These are phyloP conservation scores for Fraxinus albicans DNA, from an alignment of 305 asterid species.

Conservation along the genomic window DNA sequence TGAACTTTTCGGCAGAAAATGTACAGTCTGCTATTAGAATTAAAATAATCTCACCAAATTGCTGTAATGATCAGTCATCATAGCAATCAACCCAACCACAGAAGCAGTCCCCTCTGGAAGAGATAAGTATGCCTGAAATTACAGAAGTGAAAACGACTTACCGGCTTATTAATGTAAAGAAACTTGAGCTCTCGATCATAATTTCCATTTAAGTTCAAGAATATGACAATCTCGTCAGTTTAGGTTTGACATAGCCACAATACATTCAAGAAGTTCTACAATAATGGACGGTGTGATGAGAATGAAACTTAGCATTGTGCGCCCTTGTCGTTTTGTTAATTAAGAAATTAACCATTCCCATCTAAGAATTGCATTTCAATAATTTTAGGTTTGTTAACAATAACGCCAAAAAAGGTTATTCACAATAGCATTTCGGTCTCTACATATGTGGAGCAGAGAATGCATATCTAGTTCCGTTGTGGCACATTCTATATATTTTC, in stretches of 20 bases:
- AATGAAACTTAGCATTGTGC: not conserved
- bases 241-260: constrained; percentile 4
- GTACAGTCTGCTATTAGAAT: constrained; percentile 14
- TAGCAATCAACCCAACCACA: constrained; percentile 83
- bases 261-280: constrained; percentile 3
- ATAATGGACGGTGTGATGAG: not conserved
- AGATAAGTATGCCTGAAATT: constrained; percentile 90
- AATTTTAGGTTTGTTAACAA: not conserved
- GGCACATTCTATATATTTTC: not conserved
- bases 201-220: constrained; percentile 5
- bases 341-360: constrained; percentile 1
- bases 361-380: constrained; percentile 7
- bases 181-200: constrained; percentile 9
- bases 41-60: constrained; percentile 61
- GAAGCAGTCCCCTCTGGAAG: constrained; percentile 98
- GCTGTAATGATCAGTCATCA: constrained; percentile 98
- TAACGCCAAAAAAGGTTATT: not conserved
- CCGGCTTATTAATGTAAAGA: not conserved
- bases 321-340: not conserved
- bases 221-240: not conserved
- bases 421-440: not conserved
- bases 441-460: not conserved
- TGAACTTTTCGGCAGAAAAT: constrained; percentile 17
- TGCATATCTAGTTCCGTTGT: constrained; percentile 2
- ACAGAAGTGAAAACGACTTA: constrained; percentile 21